Conservation (phyloP, 208 protist species). For the Phytomonas serpens region DNA sequence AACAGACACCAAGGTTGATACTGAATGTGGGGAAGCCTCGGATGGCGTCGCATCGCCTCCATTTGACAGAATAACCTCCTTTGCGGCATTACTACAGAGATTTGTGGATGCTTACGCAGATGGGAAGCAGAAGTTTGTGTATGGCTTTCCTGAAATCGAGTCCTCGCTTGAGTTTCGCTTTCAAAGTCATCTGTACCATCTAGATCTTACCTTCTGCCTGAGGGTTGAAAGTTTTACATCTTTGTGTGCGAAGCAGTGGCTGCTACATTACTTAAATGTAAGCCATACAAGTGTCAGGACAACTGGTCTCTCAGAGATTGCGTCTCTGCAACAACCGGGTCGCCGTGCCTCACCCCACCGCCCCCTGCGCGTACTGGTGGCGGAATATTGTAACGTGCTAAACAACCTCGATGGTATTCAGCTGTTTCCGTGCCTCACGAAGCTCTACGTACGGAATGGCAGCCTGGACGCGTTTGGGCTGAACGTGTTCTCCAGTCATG, state of each 20-base stretch:
- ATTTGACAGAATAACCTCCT: background rate
- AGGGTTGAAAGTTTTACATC: conserved; percentile 20
- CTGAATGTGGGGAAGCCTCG: background rate
- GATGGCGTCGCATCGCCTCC: background rate
- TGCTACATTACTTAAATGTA: conserved; percentile 38
- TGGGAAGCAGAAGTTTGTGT: background rate
- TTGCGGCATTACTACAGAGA: background rate
- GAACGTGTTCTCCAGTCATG: conserved; percentile 17
- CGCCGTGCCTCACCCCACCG: background rate
- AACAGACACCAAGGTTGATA: background rate
- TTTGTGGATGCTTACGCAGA: background rate
- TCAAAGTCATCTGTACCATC: conserved; percentile 37
- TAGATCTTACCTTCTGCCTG: conserved; percentile 51
- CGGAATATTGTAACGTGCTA: conserved; percentile 39
- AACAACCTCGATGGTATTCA: conserved; percentile 30
- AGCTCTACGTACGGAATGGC: conserved; percentile 46
- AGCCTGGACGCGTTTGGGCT: conserved; percentile 31
- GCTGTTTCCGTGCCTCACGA: conserved; percentile 24
- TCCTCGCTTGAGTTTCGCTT: conserved; percentile 9
- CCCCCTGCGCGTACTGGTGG: conserved; percentile 37
- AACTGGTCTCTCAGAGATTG: conserved; percentile 18
- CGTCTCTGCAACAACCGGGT: background rate
- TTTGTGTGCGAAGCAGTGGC: conserved; percentile 22
- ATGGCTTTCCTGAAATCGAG: background rate
- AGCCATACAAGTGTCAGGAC: conserved; percentile 36